A percentile compares a stretch with the other conserved stretches of the same genome.
phyloP scores from a whole-genome alignment of 2,329 filamentous ascomycete species.

The Venturia carpophila region DNA sequence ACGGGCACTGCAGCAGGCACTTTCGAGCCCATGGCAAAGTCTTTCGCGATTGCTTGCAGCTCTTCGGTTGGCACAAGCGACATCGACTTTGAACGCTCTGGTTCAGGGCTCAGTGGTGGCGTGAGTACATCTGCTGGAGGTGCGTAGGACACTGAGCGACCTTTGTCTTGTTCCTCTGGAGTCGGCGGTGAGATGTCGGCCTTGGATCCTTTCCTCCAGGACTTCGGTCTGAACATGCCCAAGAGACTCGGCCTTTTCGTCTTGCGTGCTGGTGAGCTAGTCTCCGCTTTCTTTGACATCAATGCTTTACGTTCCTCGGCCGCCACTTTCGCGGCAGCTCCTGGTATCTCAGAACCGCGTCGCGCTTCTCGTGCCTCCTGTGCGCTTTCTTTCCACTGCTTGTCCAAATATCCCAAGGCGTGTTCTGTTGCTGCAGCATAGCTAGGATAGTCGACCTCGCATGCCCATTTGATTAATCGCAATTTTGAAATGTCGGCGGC shows the following conservation, averaged over 20 bases:
- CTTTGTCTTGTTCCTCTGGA: conserved; percentile 3
- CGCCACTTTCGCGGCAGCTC: conserved; percentile 6
- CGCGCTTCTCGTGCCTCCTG: conserved; percentile 10
- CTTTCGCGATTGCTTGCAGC: not conserved
- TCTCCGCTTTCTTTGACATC: not conserved
- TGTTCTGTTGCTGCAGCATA: conserved; percentile 36
- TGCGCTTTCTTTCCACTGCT: conserved; percentile 19
- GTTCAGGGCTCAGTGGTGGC: conserved; percentile 12
- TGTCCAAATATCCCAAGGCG: conserved; percentile 37
- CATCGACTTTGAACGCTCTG: conserved; percentile 15
- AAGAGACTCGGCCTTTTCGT: not conserved
- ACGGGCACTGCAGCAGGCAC: not conserved
- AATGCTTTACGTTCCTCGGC: conserved; percentile 1
- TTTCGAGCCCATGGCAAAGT: conserved; percentile 8
- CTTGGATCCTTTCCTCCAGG: conserved; percentile 15
- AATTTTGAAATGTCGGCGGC: conserved; percentile 36
- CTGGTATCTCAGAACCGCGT: conserved; percentile 11
- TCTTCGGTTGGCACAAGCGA: not conserved
- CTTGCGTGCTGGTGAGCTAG: not conserved
- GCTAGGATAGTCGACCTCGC: conserved; percentile 37
- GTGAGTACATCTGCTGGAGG: conserved; percentile 10
- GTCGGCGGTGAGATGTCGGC: not conserved
- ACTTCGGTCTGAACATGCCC: conserved; percentile 12
- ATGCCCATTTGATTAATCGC: conserved; percentile 38
- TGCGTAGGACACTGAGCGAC: conserved; percentile 12